Percentiles rank a stretch among this genome's conserved stretches.
These are phyloP conservation scores for Tricharina praecox DNA, from an alignment of 495 filamentous ascomycete genomes.

Conservation along the genomic window DNA sequence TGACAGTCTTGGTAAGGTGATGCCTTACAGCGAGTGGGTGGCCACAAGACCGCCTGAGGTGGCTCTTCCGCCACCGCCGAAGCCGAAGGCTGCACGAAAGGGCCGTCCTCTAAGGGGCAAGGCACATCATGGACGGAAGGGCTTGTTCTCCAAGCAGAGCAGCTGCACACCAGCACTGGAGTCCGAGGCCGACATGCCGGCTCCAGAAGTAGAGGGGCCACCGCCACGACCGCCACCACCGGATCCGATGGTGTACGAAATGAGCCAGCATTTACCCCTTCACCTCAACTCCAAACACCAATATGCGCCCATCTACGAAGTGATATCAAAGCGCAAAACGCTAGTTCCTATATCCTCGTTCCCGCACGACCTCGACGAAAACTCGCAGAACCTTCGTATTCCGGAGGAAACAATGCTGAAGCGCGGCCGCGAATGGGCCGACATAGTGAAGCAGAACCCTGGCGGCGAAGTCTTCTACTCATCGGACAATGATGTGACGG, in stretches of 20 bases:
- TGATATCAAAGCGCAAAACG: constrained; percentile 12
- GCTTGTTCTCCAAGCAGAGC: no score
- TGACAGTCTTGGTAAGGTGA: not conserved
- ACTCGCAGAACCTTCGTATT: constrained; percentile 7
- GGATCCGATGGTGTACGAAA: constrained; percentile 11
- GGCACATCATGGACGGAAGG: no score
- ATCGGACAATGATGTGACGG: constrained; percentile 22
- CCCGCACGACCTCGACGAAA: constrained; percentile 7
- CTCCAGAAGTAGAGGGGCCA: not conserved
- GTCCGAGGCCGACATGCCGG: not conserved
- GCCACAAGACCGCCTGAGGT: not conserved
- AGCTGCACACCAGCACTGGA: not conserved
- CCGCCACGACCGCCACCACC: constrained; percentile 1
- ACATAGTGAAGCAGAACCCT: constrained; percentile 13
- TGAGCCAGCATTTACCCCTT: constrained; percentile 18
- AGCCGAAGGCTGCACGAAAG: not conserved
- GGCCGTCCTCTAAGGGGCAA: not conserved
- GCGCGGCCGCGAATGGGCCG: constrained; percentile 17
- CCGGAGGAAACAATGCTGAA: constrained; percentile 11
- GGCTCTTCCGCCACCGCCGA: not conserved
- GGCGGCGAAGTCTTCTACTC: constrained; percentile 20
- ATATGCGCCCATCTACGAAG: constrained; percentile 19
- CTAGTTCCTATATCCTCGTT: constrained; percentile 3
- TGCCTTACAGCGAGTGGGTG: not conserved
- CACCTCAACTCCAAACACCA: constrained; percentile 13